Conservation (phyloP, 768 basidiomycete genomes). For the Mycena olivaceomarginata region DNA sequence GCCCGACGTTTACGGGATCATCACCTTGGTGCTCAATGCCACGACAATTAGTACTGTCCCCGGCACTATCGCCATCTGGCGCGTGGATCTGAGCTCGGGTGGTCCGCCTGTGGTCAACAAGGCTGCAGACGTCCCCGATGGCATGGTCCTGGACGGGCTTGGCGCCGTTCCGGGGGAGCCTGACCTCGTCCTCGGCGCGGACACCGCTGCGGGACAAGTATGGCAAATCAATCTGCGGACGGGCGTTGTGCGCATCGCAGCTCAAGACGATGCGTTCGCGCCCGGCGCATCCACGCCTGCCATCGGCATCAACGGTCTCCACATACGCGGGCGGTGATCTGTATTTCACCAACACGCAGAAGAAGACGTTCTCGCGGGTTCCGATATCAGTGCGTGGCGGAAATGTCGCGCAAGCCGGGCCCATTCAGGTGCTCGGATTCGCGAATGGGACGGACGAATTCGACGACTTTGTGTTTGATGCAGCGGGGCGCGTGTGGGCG, state of each 20-base stretch:
- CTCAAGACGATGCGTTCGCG: slow-evolving; percentile 26
- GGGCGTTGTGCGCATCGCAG: slow-evolving; percentile 26
- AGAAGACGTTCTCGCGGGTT: slow-evolving; percentile 25
- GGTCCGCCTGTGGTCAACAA: slow-evolving; percentile 26
- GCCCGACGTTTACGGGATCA: slow-evolving; percentile 28
- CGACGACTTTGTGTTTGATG: slow-evolving; percentile 34
- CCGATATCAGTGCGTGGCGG: slow-evolving; percentile 21
- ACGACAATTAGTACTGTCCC: slow-evolving; percentile 20
- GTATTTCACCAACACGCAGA: slow-evolving; percentile 27
- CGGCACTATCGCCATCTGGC: slow-evolving; percentile 28
- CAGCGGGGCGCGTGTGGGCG: slow-evolving; percentile 27
- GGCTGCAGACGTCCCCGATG: slow-evolving; percentile 25
- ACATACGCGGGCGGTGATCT: slow-evolving; percentile 26
- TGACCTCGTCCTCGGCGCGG: slow-evolving; percentile 32
- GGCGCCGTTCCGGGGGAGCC: slow-evolving; percentile 25
- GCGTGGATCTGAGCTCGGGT: slow-evolving; percentile 28
- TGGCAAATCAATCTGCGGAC: slow-evolving; percentile 33
- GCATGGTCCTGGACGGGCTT: slow-evolving; percentile 24
- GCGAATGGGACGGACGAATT: slow-evolving; percentile 22
- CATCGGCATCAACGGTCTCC: slow-evolving; percentile 31
- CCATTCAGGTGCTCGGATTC: slow-evolving; percentile 24
- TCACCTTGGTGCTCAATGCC: slow-evolving; percentile 18
- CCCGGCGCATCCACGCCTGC: slow-evolving; percentile 18
- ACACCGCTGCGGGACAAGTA: slow-evolving; percentile 22
- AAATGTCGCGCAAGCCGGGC: slow-evolving; percentile 19